Percentiles rank a stretch among this genome's conserved stretches.
Conservation (phyloP, 768 basidiomycete genomes). For the Vararia minispora region DNA sequence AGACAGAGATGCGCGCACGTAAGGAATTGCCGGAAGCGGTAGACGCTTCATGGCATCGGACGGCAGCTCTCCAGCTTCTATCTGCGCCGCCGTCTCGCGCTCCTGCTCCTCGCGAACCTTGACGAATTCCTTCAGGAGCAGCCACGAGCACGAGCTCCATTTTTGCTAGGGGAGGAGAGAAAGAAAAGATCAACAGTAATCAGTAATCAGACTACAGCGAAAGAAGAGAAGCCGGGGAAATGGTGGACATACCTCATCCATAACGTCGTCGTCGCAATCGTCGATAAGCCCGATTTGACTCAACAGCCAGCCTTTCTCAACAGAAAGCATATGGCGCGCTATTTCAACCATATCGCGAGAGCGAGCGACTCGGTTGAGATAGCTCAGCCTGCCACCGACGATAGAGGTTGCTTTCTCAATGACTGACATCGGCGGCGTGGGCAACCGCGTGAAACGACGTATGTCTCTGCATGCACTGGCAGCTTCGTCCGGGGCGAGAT, state of each 20-base stretch:
- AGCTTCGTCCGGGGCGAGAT: constrained; percentile 52
- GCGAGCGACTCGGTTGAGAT: constrained; percentile 56
- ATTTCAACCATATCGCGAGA: constrained; percentile 48
- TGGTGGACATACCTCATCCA: constrained; percentile 64
- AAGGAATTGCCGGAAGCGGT: constrained; percentile 52
- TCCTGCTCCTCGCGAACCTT: constrained; percentile 42
- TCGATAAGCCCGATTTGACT: constrained; percentile 74
- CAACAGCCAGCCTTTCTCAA: constrained; percentile 72
- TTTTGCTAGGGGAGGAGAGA: constrained; percentile 56
- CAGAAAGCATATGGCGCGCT: constrained; percentile 53
- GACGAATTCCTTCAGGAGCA: constrained; percentile 65
- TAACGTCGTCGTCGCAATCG: constrained; percentile 77
- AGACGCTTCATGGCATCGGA: constrained; percentile 29
- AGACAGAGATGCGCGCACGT: constrained; percentile 27
- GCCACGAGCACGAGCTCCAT: constrained; percentile 76
- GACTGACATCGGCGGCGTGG: constrained; percentile 24
- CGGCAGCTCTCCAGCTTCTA: constrained; percentile 24
- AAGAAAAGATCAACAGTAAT: background rate
- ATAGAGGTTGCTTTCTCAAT: constrained; percentile 40
- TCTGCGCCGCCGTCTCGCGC: constrained; percentile 28
- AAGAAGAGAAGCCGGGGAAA: constrained; percentile 9
- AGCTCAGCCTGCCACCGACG: constrained; percentile 74
- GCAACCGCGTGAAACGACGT: constrained; percentile 30
- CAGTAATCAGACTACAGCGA: background rate
- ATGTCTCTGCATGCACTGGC: constrained; percentile 43